Evolutionary conservation across 352 stramenopile genomes (phyloP).

Genomic region (Elongisporangium prolatum): DNA sequence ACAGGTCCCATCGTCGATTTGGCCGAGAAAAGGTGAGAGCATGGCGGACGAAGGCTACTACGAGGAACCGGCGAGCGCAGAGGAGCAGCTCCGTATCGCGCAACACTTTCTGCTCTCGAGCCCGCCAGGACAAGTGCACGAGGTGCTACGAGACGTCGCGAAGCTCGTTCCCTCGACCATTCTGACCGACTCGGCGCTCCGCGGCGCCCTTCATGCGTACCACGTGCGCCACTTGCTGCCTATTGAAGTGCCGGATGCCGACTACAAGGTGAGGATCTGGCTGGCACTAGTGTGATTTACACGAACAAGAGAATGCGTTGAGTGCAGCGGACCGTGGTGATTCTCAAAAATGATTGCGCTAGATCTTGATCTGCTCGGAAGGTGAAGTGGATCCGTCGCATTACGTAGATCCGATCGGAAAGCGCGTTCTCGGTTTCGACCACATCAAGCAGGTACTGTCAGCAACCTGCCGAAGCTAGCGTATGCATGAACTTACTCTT

Average conservation of each 20-base stretch:
- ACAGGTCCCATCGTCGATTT: conserved; percentile 3
- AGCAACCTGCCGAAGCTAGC: background rate
- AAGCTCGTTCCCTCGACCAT: conserved; percentile 76
- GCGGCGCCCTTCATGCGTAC: conserved; percentile 72
- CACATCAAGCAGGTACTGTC: conserved; percentile 66
- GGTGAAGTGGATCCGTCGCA: conserved; percentile 75
- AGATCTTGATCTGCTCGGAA: conserved; percentile 82
- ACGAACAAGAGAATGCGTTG: too few relatives aligned
- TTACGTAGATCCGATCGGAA: conserved; percentile 80
- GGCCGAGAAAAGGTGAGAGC: background rate
- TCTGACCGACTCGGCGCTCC: conserved; percentile 63
- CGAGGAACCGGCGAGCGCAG: conserved; percentile 62
- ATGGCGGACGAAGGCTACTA: conserved; percentile 70
- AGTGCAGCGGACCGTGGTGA: too few relatives aligned
- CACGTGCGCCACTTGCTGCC: conserved; percentile 70
- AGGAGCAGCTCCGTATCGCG: conserved; percentile 88
- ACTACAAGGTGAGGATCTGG: conserved; percentile 55
- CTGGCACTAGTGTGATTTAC: too few relatives aligned
- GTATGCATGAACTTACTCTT: background rate
- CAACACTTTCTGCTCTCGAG: conserved; percentile 88
- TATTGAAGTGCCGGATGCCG: conserved; percentile 60
- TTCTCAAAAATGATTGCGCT: too few relatives aligned
- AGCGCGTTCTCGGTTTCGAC: conserved; percentile 80
- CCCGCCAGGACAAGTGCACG: conserved; percentile 85
- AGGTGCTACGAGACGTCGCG: conserved; percentile 79